Base-by-base conservation (phyloP, 2,329 filamentous ascomycete species). In the Aspergillus awamori region DNA sequence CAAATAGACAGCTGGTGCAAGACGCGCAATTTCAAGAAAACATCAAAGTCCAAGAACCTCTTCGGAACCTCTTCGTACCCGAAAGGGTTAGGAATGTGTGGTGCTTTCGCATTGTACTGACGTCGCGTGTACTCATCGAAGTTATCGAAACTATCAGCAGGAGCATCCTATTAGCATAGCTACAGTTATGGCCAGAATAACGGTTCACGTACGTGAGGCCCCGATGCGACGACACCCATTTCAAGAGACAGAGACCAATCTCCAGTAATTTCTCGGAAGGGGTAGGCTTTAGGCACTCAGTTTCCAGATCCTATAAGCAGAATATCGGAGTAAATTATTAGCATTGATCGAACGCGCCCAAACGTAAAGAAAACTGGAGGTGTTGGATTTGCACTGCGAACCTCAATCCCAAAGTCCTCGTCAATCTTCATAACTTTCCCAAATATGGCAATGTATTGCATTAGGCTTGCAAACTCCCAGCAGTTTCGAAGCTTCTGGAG, bases 401-500 rank as follows among this genome's bases (percentile, higher is more conserved):
- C 95, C 81, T 98, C 93, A 66, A 97, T 90, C 72, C 94, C 92
- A 65, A 97, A 84, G 72, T 90, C 88, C 64, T 96, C 90, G 69
- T 95, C 89, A 67, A 98, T 91, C 80, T 96, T 97, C 75, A 96
- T 88, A 47, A 88, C 88, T 70, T 90, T 88, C 63, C 94, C 93
- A 76, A 99, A 99, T 43, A 94, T 86, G 75, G 89, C 91, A 63
- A 98, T 91, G 85, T 93, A 99, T 79, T 99, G 94, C 79, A 90
- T 93, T 7, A 98, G 81, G 72, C 93, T 94, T 63, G 94, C 92
- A 78, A 98, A 97, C 77, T 97, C 91, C 93, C 94, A 98, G 84
- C 91, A 93, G 74, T 91, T 95, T 65, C 94, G 87, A 67, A 98
- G 85, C 66, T 84, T 87, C 61, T 87, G 80, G 28, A 96, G 81